Evolutionary conservation across 2,329 filamentous ascomycete species (phyloP), one percentile per base, ranked within the genome.

Genomic region (Xylariaceae sp.): DNA sequence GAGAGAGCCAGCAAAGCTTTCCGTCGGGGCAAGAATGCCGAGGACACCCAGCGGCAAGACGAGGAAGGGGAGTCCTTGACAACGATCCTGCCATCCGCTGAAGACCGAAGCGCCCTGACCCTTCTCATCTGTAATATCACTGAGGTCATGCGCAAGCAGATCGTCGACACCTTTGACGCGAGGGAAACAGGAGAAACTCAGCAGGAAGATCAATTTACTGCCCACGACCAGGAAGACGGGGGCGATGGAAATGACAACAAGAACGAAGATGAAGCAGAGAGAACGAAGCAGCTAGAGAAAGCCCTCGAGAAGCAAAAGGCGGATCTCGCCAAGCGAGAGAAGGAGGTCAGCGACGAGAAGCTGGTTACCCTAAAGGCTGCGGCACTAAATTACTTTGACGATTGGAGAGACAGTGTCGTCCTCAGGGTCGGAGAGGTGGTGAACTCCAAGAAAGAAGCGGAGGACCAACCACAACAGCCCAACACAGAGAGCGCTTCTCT

Each of bases 321-420:
- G 9, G 51, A 53, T 13, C 29, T 54, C 2, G 46, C 48, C 8
- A 57, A 52, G 30, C 46, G 46, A 4, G 52, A 55, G 38, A 56
- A 53, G 33, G 55, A 60, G 36, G 43, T 57, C 16, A 43, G 43
- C 15, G 49, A 54, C 31, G 50, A 50, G 45, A 48, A 51, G 28
- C 55, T 55, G 47, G 43, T 51, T 7, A 45, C 47, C 17, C 43
- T 60, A 24, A 60, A 58, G 42, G 48, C 48, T 1, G 53, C 53
- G 12, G 53, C 53, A 4, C 37, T 61, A 9, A 35, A 46, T 11
- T 57, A 56, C 41, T 60, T 60, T 40, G 55, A 61, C 30, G 44
- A 52, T 19, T 61, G 59, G 59, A 55, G 55, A 9, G 59, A 60
- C 24, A 52, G 38, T 22, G 54, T 60, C 3, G 44, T 60, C 35